phyloP scores from a whole-genome alignment of 768 basidiomycete genomes.

The Leucosporidium yakuticum region DNA sequence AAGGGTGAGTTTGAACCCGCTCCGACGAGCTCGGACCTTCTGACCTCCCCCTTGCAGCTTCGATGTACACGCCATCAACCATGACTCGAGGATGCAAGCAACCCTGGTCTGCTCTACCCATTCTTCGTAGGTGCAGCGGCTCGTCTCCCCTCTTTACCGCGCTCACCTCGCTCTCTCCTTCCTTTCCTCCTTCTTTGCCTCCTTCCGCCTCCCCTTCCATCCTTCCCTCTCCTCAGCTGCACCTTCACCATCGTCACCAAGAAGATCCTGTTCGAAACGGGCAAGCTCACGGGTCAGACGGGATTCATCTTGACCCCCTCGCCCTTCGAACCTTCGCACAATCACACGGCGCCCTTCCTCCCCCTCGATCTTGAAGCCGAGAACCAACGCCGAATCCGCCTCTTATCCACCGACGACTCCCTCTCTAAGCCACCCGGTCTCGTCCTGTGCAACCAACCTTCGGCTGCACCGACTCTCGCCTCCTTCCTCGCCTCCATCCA shows the following conservation, averaged over 20 bases:
- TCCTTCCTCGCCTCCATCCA: too few species aligned
- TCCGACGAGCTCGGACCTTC: too few species aligned
- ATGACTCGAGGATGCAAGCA: neutral
- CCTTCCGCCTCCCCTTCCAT: neutral
- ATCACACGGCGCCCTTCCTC: conserved; percentile 15
- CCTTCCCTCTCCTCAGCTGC: conserved; percentile 9
- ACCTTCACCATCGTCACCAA: conserved; percentile 9
- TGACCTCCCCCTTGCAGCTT: too few species aligned
- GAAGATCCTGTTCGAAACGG: neutral
- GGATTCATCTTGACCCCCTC: conserved; percentile 4
- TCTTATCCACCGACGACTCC: conserved; percentile 1
- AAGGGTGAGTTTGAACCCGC: neutral
- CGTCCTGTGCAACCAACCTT: too few species aligned
- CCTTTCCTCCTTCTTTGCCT: neutral
- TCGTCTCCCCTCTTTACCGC: too few species aligned
- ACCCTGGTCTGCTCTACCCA: neutral
- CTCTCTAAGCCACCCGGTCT: conserved; percentile 14
- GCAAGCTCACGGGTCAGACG: neutral
- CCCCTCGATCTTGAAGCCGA: conserved; percentile 17
- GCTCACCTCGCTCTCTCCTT: too few species aligned
- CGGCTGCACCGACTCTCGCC: too few species aligned
- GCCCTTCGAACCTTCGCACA: conserved; percentile 6
- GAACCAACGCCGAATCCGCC: neutral
- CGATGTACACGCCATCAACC: too few species aligned
- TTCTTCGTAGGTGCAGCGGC: too few species aligned